These are phyloP conservation scores for Pichia cabralensis DNA, from an alignment of 805 yeast genomes.

Conservation along the genomic window DNA sequence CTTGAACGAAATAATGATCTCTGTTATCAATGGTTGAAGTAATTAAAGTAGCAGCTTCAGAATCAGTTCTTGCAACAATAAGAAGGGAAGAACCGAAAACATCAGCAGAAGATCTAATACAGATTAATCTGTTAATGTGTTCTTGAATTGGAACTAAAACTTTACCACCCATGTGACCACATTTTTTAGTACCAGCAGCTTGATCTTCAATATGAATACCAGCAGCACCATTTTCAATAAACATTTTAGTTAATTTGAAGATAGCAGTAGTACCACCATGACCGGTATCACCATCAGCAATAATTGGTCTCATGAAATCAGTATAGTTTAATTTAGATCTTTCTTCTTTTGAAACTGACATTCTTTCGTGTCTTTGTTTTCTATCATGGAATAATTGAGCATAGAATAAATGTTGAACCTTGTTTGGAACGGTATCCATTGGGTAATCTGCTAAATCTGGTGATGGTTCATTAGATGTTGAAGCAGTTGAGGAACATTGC, in stretches of 20 bases:
- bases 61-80: conserved; percentile 91
- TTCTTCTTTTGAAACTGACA: conserved; percentile 48
- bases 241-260: conserved; percentile 89
- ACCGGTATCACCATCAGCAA: conserved; percentile 98
- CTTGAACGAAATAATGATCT: conserved; percentile 87
- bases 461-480: conserved; percentile 94
- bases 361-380: conserved; percentile 84
- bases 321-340: conserved; percentile 62
- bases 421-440: conserved; percentile 96
- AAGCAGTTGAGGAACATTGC: conserved; percentile 98
- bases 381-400: conserved; percentile 97
- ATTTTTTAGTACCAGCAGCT: conserved; percentile 97
- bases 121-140: conserved; percentile 88
- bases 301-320: conserved; percentile 88
- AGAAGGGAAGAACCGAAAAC: conserved; percentile 80
- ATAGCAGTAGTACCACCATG: conserved; percentile 98
- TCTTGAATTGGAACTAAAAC: conserved; percentile 96
- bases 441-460: conserved; percentile 99
- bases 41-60: conserved; percentile 93
- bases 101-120: conserved; percentile 93
- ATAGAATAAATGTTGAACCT: conserved; percentile 92
- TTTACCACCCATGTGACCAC: conserved; percentile 99
- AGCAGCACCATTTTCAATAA: conserved; percentile 97
- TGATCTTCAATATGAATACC: conserved; percentile 98
- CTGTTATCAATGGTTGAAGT: conserved; percentile 91